These are phyloP conservation scores for Diutina sp. DNA, from an alignment of 1,139 yeast genomes.

Conservation along the genomic window DNA sequence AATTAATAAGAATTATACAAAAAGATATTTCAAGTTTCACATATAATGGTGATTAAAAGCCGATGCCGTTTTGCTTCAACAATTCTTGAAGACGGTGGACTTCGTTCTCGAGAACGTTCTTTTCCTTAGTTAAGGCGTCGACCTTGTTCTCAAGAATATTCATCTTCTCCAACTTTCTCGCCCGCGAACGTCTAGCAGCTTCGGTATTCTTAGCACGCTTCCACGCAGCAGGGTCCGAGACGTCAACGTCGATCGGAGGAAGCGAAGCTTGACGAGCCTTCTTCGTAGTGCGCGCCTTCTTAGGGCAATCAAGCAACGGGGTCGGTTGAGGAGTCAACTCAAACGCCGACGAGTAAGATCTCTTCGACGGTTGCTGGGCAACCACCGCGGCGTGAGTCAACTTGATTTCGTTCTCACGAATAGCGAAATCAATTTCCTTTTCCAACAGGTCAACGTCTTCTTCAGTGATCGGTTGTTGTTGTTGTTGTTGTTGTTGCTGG, in stretches of 20 bases:
- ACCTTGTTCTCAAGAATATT: conserved; percentile 69
- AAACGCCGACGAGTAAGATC: neutral
- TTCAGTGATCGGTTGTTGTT: conserved; percentile 5
- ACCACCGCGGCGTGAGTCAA: conserved; percentile 2
- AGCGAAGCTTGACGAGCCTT: conserved; percentile 42
- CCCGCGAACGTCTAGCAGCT: conserved; percentile 93
- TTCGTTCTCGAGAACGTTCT: conserved; percentile 45
- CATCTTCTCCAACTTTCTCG: conserved; percentile 86
- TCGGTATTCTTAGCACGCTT: conserved; percentile 94
- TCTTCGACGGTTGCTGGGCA: neutral
- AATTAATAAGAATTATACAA: neutral
- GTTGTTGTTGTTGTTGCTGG: neutral
- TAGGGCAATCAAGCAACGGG: conserved; percentile 3
- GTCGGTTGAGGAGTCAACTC: neutral
- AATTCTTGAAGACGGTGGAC: conserved; percentile 41
- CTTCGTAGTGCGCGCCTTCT: conserved; percentile 33
- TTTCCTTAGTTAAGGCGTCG: conserved; percentile 44
- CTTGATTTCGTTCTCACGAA: conserved; percentile 1
- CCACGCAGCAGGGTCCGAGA: conserved; percentile 52
- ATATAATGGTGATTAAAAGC: neutral
- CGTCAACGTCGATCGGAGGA: conserved; percentile 50
- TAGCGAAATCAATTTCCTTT: neutral
- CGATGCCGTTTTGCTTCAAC: conserved; percentile 15
- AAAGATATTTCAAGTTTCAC: neutral
- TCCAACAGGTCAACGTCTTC: conserved; percentile 4